Conservation (phyloP, 2,329 filamentous ascomycete species). For the Macroventuria anomochaeta region DNA sequence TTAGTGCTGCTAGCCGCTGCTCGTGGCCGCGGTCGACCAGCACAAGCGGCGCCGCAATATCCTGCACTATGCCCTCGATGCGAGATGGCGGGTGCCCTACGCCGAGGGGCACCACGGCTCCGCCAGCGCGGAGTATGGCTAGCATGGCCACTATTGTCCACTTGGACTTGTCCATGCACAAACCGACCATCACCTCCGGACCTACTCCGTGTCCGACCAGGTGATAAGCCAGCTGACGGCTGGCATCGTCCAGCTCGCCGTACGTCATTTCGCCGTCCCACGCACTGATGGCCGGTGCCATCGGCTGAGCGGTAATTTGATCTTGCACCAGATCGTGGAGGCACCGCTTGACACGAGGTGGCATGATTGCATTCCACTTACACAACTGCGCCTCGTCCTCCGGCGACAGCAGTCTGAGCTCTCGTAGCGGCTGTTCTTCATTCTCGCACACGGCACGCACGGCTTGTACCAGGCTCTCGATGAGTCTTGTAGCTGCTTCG, state of each 20-base stretch:
- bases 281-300: constrained; percentile 7
- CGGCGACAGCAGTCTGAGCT: no score
- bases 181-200: constrained; percentile 14
- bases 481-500: no score
- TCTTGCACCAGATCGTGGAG: not conserved
- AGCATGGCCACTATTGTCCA: constrained; percentile 30
- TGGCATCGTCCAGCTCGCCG: constrained; percentile 7
- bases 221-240: constrained; percentile 4
- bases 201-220: constrained; percentile 7
- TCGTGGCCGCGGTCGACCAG: not conserved
- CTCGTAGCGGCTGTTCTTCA: no score
- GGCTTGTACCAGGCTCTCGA: no score
- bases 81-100: constrained; percentile 1
- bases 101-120: constrained; percentile 43
- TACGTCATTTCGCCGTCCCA: constrained; percentile 24
- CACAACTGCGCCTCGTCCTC: no score
- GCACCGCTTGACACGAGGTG: constrained; percentile 18
- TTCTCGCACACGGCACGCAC: no score
- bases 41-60: not conserved
- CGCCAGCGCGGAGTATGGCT: no score
- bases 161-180: constrained; percentile 31
- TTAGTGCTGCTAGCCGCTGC: no score
- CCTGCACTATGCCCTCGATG: not conserved
- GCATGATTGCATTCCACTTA: not conserved
- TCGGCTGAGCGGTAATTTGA: not conserved